Conservation (phyloP, 345 rosid genomes). For the Diplotaxis tenuifolia region DNA sequence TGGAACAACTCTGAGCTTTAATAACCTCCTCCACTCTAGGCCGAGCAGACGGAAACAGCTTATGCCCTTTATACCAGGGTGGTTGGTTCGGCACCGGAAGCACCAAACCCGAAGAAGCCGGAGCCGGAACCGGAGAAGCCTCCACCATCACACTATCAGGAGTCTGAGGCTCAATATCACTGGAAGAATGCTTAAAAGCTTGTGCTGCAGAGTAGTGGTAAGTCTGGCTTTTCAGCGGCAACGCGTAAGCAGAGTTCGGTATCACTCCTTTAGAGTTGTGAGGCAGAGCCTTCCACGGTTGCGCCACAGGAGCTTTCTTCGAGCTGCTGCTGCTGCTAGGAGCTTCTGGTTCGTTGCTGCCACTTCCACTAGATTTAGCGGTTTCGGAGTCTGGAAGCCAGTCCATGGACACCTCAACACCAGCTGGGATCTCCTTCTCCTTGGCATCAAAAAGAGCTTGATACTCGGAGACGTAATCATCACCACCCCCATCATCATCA, state of each 20-base stretch:
- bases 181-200: background rate
- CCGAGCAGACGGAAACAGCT: background rate
- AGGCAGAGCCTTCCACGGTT: conserved; percentile 2
- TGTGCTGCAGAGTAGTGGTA: background rate
- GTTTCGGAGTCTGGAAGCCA: conserved; percentile 43
- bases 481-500: conserved; percentile 38
- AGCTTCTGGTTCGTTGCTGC: conserved; percentile 25
- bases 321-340: conserved; percentile 19
- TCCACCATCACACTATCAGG: conserved; percentile 12
- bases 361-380: conserved; percentile 20
- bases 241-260: conserved; percentile 26
- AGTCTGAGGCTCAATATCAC: conserved; percentile 30
- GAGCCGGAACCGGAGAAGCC: conserved; percentile 6
- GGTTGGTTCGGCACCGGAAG: conserved; percentile 14
- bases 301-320: background rate
- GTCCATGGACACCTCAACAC: conserved; percentile 75
- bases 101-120: conserved; percentile 20
- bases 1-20: conserved; percentile 20
- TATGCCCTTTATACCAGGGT: background rate
- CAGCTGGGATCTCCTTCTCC: conserved; percentile 66
- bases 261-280: conserved; percentile 22
- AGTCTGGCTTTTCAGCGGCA: conserved; percentile 19
- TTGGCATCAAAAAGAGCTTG: conserved; percentile 68
- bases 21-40: conserved; percentile 18
- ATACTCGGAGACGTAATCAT: conserved; percentile 44